A percentile compares a stretch with the other conserved stretches of the same genome.
Conservation (phyloP, 139 green algal species). For the Micromonas commoda region DNA sequence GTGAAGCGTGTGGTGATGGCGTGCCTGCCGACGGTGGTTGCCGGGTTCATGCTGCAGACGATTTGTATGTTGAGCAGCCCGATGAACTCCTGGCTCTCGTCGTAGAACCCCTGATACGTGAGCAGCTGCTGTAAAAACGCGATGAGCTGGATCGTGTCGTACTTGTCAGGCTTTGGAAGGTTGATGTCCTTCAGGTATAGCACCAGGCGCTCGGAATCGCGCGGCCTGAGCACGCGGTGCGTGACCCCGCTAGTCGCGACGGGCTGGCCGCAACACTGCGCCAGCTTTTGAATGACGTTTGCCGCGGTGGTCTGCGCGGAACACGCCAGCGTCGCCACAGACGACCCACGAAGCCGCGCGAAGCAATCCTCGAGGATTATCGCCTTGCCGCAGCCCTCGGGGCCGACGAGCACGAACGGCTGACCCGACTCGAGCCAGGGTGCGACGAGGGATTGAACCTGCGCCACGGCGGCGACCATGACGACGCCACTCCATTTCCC, state of each 20-base stretch:
- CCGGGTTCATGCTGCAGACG: constrained; percentile 58
- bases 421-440: constrained; percentile 57
- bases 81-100: constrained; percentile 69
- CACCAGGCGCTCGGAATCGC: constrained; percentile 53
- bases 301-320: constrained; percentile 61
- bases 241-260: constrained; percentile 47
- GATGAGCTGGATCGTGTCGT: constrained; percentile 67
- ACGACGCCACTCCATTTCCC: constrained; percentile 6
- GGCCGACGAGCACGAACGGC: constrained; percentile 64
- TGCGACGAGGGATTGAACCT: not conserved
- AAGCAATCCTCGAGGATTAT: constrained; percentile 52
- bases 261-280: constrained; percentile 62
- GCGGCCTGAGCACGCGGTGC: constrained; percentile 56
- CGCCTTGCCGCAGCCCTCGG: constrained; percentile 65
- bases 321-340: constrained; percentile 61
- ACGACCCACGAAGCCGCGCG: not conserved
- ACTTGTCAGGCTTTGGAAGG: constrained; percentile 70
- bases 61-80: constrained; percentile 56
- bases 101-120: constrained; percentile 67
- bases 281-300: constrained; percentile 68
- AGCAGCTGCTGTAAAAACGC: constrained; percentile 77
- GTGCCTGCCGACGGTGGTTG: constrained; percentile 51
- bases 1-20: constrained; percentile 57
- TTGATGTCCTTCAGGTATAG: constrained; percentile 69
- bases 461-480: not conserved